Evolutionary conservation across 331 rosid genomes (phyloP), one percentile per base, ranked within the genome.

Genomic region (Ulmus americana): DNA sequence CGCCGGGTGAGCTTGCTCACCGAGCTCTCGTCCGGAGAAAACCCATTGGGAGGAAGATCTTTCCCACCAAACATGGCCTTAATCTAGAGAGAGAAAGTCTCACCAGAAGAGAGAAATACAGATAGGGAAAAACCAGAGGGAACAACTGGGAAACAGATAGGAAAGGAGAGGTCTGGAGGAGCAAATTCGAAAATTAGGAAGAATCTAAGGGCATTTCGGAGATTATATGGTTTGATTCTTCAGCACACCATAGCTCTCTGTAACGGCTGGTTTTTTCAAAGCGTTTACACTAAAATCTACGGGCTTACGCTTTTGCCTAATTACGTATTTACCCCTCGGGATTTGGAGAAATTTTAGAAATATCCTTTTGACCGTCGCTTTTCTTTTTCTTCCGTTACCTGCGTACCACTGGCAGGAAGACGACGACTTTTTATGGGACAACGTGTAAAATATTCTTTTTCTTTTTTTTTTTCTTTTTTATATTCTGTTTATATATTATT

Each of bases 1-100:
- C 45, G 83, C 51, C 82, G 81, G 7, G 89, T 77, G 2, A 82
- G 63, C 86, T 87, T 94, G 88, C 80, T 83, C 73, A 82, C 85
- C 8, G 96, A 94, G 70, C 76, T 75, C 77, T 94, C 99, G 58
- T 79, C 97, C 16, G 70, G 89, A 54, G 79, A 70, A 68, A 78
- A 90, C 62, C 67, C 65, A 63, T 79, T 82, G 53, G 35, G 62
- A 0, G 77, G 20, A 39, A 79, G 86, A 75, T 88, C 90, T 68
- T 76, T 88, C 51, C 74, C 79, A 42, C 84, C 83, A 47, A 88
- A 77, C 95, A 91, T 86, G 81, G 74, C 76, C 71, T 58, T 46
- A 13, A 6, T 2, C 22, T 10, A 42, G 8, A 14, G 57, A 53
- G 28, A 45, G 40, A 39, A 12, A 3, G 56, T 28, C 35, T 28